Percentiles rank a stretch among this genome's conserved stretches.
Evolutionary conservation across 768 basidiomycete genomes (phyloP).

Genomic region (Panellus pusillus): DNA sequence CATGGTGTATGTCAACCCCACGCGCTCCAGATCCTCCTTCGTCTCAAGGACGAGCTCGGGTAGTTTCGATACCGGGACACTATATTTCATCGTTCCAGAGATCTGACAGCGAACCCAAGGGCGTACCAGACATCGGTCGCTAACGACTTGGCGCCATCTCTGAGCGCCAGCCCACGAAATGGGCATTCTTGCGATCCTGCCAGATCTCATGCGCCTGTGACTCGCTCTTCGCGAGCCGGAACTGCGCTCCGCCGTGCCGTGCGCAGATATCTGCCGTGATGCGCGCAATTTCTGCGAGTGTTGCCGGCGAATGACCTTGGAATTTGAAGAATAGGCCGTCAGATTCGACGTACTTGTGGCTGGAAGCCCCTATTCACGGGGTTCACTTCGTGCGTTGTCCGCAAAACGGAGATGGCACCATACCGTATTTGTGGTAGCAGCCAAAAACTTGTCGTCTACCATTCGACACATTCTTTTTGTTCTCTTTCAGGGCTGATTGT

Average conservation of each 20-base stretch:
- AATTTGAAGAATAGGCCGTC: slow-evolving; percentile 89
- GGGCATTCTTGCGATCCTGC: slow-evolving; percentile 69
- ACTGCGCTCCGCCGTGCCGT: slow-evolving; percentile 67
- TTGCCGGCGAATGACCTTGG: slow-evolving; percentile 63
- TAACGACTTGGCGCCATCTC: slow-evolving; percentile 60
- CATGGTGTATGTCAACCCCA: slow-evolving; percentile 62
- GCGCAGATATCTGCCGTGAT: slow-evolving; percentile 58
- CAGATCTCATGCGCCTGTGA: slow-evolving; percentile 75
- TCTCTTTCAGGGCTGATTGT: not conserved
- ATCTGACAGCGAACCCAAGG: not conserved
- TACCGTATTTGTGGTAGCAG: slow-evolving; percentile 54
- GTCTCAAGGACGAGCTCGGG: slow-evolving; percentile 69
- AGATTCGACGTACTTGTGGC: slow-evolving; percentile 55
- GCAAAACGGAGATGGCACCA: not conserved
- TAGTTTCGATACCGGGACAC: slow-evolving; percentile 64
- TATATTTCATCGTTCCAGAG: slow-evolving; percentile 11
- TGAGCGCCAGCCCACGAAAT: slow-evolving; percentile 53
- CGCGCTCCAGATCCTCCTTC: slow-evolving; percentile 60
- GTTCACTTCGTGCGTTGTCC: not conserved
- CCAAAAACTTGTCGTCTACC: slow-evolving; percentile 71
- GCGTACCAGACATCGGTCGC: slow-evolving; percentile 74
- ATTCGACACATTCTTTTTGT: slow-evolving; percentile 74
- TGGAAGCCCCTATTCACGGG: slow-evolving; percentile 30
- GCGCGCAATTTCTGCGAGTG: slow-evolving; percentile 60
- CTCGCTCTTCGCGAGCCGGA: slow-evolving; percentile 61